Conservation (phyloP, 2,329 filamentous ascomycete species). For the Penicillium sp. region DNA sequence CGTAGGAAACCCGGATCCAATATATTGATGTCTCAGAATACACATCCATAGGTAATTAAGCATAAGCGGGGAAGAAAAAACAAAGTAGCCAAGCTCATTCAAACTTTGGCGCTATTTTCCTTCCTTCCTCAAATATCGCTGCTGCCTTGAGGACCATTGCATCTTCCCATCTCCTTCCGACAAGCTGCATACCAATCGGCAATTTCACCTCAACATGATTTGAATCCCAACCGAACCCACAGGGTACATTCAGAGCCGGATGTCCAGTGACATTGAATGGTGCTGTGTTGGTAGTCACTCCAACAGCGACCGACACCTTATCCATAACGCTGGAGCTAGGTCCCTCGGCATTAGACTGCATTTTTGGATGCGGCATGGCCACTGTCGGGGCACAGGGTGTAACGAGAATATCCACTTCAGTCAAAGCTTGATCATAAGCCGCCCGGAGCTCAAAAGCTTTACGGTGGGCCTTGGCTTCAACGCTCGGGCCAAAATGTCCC, state of each 20-base stretch:
- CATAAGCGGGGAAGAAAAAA: too few relatives aligned
- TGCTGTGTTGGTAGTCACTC: conserved; percentile 47
- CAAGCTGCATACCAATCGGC: conserved; percentile 58
- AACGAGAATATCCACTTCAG: conserved; percentile 50
- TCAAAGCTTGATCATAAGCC: conserved; percentile 50
- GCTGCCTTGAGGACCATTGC: conserved; percentile 29
- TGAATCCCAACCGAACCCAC: conserved; percentile 25
- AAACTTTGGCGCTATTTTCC: not conserved
- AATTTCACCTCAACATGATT: conserved; percentile 28
- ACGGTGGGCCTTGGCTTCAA: conserved; percentile 49
- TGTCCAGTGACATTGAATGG: conserved; percentile 55
- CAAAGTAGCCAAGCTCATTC: not conserved
- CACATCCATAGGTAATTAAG: too few relatives aligned
- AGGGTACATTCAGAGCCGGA: conserved; percentile 52
- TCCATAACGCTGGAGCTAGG: conserved; percentile 31
- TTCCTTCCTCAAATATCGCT: conserved; percentile 25
- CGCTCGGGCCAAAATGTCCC: conserved; percentile 25
- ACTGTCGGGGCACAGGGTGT: conserved; percentile 51
- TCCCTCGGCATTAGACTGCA: conserved; percentile 17
- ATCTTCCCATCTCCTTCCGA: conserved; percentile 43
- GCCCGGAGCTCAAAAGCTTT: conserved; percentile 50
- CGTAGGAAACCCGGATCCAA: not conserved
- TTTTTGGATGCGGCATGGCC: conserved; percentile 43
- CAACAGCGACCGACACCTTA: conserved; percentile 47
- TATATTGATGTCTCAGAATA: too few relatives aligned